Base-by-base conservation (phyloP, 768 basidiomycete genomes). In the Pleurotus cornucopiae region DNA sequence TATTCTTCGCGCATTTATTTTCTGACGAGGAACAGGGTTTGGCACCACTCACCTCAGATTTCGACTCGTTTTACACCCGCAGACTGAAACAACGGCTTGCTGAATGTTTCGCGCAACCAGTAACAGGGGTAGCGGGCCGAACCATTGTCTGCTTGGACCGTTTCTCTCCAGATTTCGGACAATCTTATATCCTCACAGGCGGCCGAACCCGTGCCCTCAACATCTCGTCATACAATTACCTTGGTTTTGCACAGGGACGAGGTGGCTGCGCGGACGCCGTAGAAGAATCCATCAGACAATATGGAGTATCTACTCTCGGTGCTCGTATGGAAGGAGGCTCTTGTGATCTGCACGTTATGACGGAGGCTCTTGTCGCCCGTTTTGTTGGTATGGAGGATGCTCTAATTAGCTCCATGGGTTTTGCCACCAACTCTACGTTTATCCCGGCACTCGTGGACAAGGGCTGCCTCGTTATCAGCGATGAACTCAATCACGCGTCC, bases 61-160 rank as follows among this genome's bases (percentile, higher is more conserved):
- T 98, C 62, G 96, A 98, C 71, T 98, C 97, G 5, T 99, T 98
- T 76, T 98, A 98, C 78, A 96, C 95, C 58, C 92, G 96, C 49
- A 88, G 95, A 3, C 83, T 98, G 61, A 98, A 98, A 69, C 78
- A 81, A 9, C 92, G 96, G 54, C 87, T 98, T 73, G 94, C 97
- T 64, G 94, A 98, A 67, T 96, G 94, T 66, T 98, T 98, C 74
- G 84, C 87, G 1, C 85, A 91, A 57, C 96, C 96, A 13, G 83
- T 91, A 53, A 97, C 96, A 0, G 93, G 94, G 34, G 96, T 98
- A 26, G 92, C 97, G 3, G 96, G 95, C 4, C 92, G 97, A 47
- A 95, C 95, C 21, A 91, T 97, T 65, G 70, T 85, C 44, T 78
- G 90, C 56, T 81, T 93, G 49, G 93, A 98, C 73, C 89, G 96